phyloP scores from a whole-genome alignment of 805 yeast genomes.

The Candida tallmaniae region DNA sequence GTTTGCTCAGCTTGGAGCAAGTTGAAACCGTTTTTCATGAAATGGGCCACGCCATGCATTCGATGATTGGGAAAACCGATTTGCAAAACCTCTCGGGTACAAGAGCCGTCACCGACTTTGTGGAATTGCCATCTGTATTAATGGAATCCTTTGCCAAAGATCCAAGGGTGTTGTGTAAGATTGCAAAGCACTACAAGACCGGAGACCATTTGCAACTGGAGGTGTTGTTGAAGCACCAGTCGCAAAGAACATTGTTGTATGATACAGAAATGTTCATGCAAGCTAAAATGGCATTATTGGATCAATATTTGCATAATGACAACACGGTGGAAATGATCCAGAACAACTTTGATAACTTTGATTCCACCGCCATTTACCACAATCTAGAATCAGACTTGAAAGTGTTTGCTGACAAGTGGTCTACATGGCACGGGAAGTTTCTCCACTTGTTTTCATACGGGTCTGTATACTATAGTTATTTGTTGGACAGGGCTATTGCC shows the following conservation, averaged over 20 bases:
- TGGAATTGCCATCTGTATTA: constrained; percentile 91
- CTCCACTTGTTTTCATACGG: constrained; percentile 94
- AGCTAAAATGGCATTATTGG: constrained; percentile 83
- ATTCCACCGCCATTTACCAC: constrained; percentile 62
- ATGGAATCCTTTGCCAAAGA: constrained; percentile 92
- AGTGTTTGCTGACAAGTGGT: constrained; percentile 62
- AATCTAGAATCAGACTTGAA: constrained; percentile 53
- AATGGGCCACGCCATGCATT: constrained; percentile 99
- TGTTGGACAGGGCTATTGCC: constrained; percentile 90
- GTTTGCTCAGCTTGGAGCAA: constrained; percentile 67
- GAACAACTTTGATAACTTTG: constrained; percentile 29
- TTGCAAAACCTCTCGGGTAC: constrained; percentile 93
- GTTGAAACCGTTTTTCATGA: constrained; percentile 95
- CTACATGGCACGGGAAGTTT: constrained; percentile 91
- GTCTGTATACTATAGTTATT: constrained; percentile 86
- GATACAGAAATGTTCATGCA: constrained; percentile 81
- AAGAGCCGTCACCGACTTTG: constrained; percentile 93
- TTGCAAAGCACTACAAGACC: constrained; percentile 70
- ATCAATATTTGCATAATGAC: constrained; percentile 66
- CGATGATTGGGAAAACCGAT: constrained; percentile 89
- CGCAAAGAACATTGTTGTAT: constrained; percentile 49
- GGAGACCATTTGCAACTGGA: constrained; percentile 53
- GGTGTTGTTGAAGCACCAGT: constrained; percentile 47
- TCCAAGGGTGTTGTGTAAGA: constrained; percentile 64
- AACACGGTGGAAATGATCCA: constrained; percentile 20